A percentile compares a stretch with the other conserved stretches of the same genome.
These are phyloP conservation scores for Arthrobotrys iridis DNA, from an alignment of 2,329 filamentous ascomycete species.

Conservation along the genomic window DNA sequence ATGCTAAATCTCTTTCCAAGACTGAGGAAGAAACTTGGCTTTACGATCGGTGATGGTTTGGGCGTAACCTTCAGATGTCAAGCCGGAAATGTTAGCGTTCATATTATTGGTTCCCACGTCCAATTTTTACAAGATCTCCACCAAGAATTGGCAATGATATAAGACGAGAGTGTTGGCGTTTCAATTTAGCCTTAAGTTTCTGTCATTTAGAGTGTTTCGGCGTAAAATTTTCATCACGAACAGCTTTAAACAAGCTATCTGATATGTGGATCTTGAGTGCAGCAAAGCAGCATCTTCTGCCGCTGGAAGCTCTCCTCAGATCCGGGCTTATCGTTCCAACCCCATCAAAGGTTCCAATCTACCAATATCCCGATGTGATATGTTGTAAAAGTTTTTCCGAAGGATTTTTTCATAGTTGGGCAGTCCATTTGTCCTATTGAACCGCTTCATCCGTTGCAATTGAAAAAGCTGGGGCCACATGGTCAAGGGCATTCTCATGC, in stretches of 20 bases:
- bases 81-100: neutral
- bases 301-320: constrained; percentile 32
- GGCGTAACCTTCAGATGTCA: neutral
- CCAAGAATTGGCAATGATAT: constrained; percentile 5
- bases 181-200: constrained; percentile 12
- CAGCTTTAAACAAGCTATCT: neutral
- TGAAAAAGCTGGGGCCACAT: constrained; percentile 8
- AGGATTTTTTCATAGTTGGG: neutral
- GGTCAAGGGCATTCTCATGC: neutral
- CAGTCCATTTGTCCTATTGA: neutral
- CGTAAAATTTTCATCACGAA: neutral
- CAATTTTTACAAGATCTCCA: neutral
- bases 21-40: neutral
- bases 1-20: neutral
- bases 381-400: constrained; percentile 51
- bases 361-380: neutral
- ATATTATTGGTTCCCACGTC: neutral
- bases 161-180: constrained; percentile 25
- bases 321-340: neutral
- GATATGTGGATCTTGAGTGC: constrained; percentile 11
- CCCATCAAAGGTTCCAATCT: neutral
- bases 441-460: neutral
- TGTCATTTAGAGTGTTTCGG: neutral
- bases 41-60: neutral
- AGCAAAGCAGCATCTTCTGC: neutral